Evolutionary conservation across 805 yeast genomes (phyloP), one percentile per base, ranked within the genome.

Genomic region (Priceomyces fermenticarens): DNA sequence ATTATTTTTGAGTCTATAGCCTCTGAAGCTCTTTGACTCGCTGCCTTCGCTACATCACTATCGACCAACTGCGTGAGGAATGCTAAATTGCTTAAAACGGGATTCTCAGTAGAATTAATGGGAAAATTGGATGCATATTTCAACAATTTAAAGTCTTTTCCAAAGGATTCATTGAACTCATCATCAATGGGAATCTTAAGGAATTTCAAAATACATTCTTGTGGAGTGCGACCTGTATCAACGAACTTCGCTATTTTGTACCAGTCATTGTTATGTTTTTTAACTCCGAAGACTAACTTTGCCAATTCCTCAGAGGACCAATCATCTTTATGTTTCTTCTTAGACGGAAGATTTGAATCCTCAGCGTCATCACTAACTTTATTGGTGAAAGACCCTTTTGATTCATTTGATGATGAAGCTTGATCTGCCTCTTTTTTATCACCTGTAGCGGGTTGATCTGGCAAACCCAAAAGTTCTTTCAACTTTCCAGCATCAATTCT

Each of bases 71-170:
- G 82, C 0, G 90, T 81, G 63, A 93, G 70, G 62, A 90, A 93
- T 10, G 96, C 83, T 47, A 93, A 75, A n/a, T 95, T 91, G 29
- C 95, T 84, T 68, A 93, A 75, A 3, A 93, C 89, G 2, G 99
- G 99, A 61, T 93, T 93, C 52, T 93, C 98, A 23, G 83, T 79
- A 33, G 88, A 78, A 29, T 88, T 79, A 37, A 87, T 83, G 10
- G 98, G 96, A 38, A 91, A 73, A 58, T 88, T 85, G 3, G 95
- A 84, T 3, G 91, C 83, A 60, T 77, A 88, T 56, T 83, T 85
- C 48, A 90, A 72, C 10, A 95, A 86, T 0, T 93, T 90, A 13
- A 85, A 59, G 28, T 76, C 72, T 9, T 69, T 67, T n/a, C 47
- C 47, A 28, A 65, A 58, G 26, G 76, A 67, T 17, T 77, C 76